Percentiles rank a stretch among this genome's conserved stretches.
Evolutionary conservation across 2,329 filamentous ascomycete species (phyloP).

Genomic region (Arthroderma sp.): DNA sequence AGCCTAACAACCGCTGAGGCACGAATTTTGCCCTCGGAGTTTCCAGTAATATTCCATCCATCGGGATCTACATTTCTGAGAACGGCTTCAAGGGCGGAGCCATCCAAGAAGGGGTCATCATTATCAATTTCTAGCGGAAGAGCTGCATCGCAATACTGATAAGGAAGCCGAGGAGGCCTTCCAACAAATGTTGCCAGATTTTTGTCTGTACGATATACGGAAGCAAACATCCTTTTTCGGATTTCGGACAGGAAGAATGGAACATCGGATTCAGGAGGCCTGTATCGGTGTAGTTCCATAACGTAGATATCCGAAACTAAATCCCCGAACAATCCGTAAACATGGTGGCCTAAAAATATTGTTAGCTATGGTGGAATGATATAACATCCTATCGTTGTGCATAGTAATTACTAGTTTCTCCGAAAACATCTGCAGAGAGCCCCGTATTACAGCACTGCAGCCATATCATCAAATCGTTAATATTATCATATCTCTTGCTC

Average conservation of each 20-base stretch:
- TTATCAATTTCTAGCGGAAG: slow-evolving; percentile 19
- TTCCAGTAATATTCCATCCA: slow-evolving; percentile 13
- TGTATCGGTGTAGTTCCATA: slow-evolving; percentile 8
- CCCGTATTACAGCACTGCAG: slow-evolving; percentile 10
- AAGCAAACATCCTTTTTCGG: slow-evolving; percentile 15
- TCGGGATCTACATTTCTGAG: slow-evolving; percentile 11
- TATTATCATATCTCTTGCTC: slow-evolving; percentile 7
- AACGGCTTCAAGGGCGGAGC: slow-evolving; percentile 5
- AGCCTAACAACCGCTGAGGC: slow-evolving; percentile 12
- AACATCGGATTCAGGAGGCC: slow-evolving; percentile 6
- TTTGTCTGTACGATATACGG: slow-evolving; percentile 17
- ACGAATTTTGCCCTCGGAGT: slow-evolving; percentile 6
- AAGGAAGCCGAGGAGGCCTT: slow-evolving; percentile 18
- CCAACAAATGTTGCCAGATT: slow-evolving; percentile 19
- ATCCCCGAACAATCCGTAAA: slow-evolving; percentile 11
- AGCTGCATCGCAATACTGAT: slow-evolving; percentile 17
- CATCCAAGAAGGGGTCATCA: slow-evolving; percentile 13
- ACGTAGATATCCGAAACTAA: slow-evolving; percentile 11
- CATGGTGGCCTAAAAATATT: slow-evolving; percentile 9
- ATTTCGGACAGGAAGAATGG: slow-evolving; percentile 19
- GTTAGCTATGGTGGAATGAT: slow-evolving; percentile 2
- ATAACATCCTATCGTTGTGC: background rate
- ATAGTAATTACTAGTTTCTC: slow-evolving; percentile 9
- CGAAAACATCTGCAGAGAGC: slow-evolving; percentile 10
- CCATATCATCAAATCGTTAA: slow-evolving; percentile 13